Conservation (phyloP, 2,329 filamentous ascomycete genomes). For the Curvularia sp. region DNA sequence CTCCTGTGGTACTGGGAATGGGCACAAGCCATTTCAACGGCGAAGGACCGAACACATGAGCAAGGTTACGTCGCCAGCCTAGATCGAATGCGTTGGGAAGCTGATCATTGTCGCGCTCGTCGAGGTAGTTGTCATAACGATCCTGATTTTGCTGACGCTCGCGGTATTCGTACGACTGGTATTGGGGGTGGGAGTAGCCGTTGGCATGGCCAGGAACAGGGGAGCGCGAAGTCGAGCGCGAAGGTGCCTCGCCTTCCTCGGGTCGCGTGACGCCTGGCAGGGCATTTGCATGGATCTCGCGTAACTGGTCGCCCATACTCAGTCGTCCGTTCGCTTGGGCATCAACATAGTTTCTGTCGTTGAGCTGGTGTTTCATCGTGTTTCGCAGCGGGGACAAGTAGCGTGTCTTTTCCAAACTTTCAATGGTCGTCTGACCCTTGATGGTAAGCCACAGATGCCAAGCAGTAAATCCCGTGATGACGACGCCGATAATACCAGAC, state of each 20-base stretch:
- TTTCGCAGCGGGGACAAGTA: slow-evolving; percentile 84
- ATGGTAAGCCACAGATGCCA: slow-evolving; percentile 89
- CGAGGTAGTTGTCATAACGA: slow-evolving; percentile 80
- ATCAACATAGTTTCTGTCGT: slow-evolving; percentile 53
- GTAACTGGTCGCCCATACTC: slow-evolving; percentile 70
- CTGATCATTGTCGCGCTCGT: slow-evolving; percentile 86
- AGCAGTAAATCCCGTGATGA: slow-evolving; percentile 84
- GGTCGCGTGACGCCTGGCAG: slow-evolving; percentile 80
- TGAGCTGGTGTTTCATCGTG: slow-evolving; percentile 70
- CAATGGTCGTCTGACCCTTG: slow-evolving; percentile 89
- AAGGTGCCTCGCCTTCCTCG: slow-evolving; percentile 77
- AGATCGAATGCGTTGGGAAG: slow-evolving; percentile 94
- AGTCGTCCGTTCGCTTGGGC: slow-evolving; percentile 52
- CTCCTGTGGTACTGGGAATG: slow-evolving; percentile 82
- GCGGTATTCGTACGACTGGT: slow-evolving; percentile 55
- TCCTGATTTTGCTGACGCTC: slow-evolving; percentile 71
- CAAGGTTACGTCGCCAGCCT: slow-evolving; percentile 79
- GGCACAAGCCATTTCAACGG: slow-evolving; percentile 80
- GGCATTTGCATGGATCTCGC: slow-evolving; percentile 82
- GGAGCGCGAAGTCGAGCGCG: slow-evolving; percentile 51
- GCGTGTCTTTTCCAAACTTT: slow-evolving; percentile 93
- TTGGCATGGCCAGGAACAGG: slow-evolving; percentile 43
- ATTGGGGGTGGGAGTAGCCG: slow-evolving; percentile 55
- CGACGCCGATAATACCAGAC: slow-evolving; percentile 87
- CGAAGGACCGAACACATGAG: slow-evolving; percentile 79